phyloP scores from a whole-genome alignment of 2,329 filamentous ascomycete species.

The Fusarium lateritium region DNA sequence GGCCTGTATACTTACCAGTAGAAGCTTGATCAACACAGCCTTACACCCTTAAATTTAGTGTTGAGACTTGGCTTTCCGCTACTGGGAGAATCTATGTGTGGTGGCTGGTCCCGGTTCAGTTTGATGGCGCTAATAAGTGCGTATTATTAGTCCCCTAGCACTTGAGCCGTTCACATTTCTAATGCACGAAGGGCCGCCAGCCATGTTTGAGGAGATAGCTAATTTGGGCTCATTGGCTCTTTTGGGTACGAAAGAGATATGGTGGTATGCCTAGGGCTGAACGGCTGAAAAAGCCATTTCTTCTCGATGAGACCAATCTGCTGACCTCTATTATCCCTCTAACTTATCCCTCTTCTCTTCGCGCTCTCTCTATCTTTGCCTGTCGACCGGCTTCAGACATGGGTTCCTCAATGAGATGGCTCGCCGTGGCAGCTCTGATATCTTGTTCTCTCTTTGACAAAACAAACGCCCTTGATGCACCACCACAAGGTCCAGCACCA shows the following conservation, averaged over 20 bases:
- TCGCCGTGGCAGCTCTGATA: slow-evolving; percentile 20
- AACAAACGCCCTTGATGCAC: slow-evolving; percentile 22
- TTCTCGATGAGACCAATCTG: not conserved
- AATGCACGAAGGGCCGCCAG: slow-evolving; percentile 18
- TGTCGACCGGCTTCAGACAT: slow-evolving; percentile 4
- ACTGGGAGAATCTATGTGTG: not conserved
- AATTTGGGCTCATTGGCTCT: slow-evolving; percentile 9
- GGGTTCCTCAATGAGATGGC: slow-evolving; percentile 31
- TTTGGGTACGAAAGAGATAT: slow-evolving; percentile 5
- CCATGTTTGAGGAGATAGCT: slow-evolving; percentile 21
- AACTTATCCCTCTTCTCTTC: not conserved
- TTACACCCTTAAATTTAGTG: not conserved
- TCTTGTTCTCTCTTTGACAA: slow-evolving; percentile 18
- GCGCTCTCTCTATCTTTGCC: not conserved
- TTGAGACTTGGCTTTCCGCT: slow-evolving; percentile 5
- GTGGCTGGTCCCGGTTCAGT: not conserved
- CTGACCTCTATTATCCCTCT: not conserved
- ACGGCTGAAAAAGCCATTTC: slow-evolving; percentile 8
- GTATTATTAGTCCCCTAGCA: slow-evolving; percentile 16
- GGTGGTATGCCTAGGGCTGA: slow-evolving; percentile 18
- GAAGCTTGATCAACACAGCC: slow-evolving; percentile 1
- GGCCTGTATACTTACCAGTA: not conserved
- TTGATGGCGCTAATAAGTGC: slow-evolving; percentile 15
- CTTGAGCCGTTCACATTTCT: slow-evolving; percentile 7
- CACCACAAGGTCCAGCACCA: slow-evolving; percentile 32